Base-by-base conservation (phyloP, 106 monocot genomes). In the Amphibolis antarctica region DNA sequence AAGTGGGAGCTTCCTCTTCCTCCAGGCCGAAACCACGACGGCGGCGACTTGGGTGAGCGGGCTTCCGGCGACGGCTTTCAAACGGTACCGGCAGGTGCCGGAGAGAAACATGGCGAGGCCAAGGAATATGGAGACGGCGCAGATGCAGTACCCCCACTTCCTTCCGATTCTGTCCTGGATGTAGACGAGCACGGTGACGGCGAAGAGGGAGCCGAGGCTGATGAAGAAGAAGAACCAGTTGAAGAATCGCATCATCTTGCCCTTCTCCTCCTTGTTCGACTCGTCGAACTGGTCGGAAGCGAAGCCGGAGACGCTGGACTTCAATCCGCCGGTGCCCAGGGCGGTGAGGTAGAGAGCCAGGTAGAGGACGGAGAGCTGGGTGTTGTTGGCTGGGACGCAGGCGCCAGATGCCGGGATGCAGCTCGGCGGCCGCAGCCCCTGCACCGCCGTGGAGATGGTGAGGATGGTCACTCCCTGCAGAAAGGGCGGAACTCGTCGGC, bases 141-240 rank as follows among this genome's bases (percentile, higher is more conserved):
- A 80, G 11, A 77, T 61, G 44, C 86, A 82, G 74, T 86, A 86
- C 1, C 86, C 86, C 82, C 79, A 86, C 20, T 57, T 53, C 28
- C 86, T 43, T 0, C 86, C 79, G 6, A 86, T 5, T 74, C 83
- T 55, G 65, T 82, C 86, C 50, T 86, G 82, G 27, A 83, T 46
- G 68, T 86, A 86, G 47, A 86, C 82, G 25, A 86, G 74, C 46
- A 86, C 82, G 10, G 86, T 82, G 12, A 86, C 80, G 42, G 86
- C 82, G 26, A 86, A 20, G 42, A 86, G 74, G 24, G 86, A 71
- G 27, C 86, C 86, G 55, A 86, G 51, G 68, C 82, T 82, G 50
- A 86, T 80, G 79, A 86, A 72, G 82, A 86, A 86, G 79, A 80
- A 82, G 80, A 86, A 86, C 82, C 82, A 86, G 74, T 59, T 80